Percentiles rank a stretch among this genome's conserved stretches.
These are phyloP conservation scores for Bullera alba DNA, from an alignment of 768 basidiomycete genomes.

Conservation along the genomic window DNA sequence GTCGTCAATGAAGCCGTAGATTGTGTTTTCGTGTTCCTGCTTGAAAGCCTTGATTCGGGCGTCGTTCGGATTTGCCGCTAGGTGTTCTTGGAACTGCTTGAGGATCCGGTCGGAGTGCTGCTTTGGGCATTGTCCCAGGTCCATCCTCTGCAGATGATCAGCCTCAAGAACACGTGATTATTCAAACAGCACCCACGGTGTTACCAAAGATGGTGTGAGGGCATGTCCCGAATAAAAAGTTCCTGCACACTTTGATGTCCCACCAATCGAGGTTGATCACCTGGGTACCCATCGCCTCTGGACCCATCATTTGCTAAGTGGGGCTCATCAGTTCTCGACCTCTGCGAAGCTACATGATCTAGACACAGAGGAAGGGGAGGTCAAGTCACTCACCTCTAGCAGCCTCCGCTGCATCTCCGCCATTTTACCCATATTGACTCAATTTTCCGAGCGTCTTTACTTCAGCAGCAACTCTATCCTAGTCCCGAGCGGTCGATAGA, in stretches of 20 bases:
- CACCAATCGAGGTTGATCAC: constrained; percentile 80
- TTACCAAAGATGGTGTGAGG: constrained; percentile 97
- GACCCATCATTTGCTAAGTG: constrained; percentile 98
- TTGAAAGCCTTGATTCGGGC: constrained; percentile 81
- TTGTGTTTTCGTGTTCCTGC: constrained; percentile 91
- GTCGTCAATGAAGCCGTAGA: constrained; percentile 94
- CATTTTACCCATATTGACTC: constrained; percentile 69
- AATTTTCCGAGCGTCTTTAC: too few species aligned
- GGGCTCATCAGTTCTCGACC: constrained; percentile 11
- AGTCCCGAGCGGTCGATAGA: too few species aligned
- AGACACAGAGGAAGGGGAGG: neutral
- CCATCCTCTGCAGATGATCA: constrained; percentile 79
- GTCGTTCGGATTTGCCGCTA: constrained; percentile 66
- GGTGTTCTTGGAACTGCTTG: constrained; percentile 75
- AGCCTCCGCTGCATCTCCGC: constrained; percentile 98
- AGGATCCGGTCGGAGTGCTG: constrained; percentile 91
- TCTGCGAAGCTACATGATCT: neutral
- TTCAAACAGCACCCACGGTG: constrained; percentile 59
- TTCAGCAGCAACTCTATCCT: too few species aligned
- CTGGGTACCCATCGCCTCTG: constrained; percentile 95
- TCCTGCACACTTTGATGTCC: constrained; percentile 98
- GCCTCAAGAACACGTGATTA: neutral
- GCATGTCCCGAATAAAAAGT: constrained; percentile 97
- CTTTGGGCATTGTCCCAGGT: constrained; percentile 93
- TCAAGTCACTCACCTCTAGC: constrained; percentile 51